These are phyloP conservation scores for Cladosporium sp. DNA, from an alignment of 2,329 filamentous ascomycete species.

Conservation along the genomic window DNA sequence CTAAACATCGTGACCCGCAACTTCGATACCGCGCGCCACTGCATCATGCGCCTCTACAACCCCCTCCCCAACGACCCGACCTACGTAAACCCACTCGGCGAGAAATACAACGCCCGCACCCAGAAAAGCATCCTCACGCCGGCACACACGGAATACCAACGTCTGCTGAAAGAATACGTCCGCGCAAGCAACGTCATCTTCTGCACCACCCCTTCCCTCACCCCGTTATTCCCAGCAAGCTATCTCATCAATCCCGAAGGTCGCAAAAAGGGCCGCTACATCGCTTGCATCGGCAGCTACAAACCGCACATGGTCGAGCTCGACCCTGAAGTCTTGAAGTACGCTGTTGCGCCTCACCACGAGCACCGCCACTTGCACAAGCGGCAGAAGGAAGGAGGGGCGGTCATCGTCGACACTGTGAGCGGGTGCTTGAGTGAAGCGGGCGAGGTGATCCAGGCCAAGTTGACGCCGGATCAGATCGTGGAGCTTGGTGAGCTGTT, in stretches of 20 bases:
- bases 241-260: slow-evolving; percentile 70
- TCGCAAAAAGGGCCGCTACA: slow-evolving; percentile 64
- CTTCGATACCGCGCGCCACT: slow-evolving; percentile 54
- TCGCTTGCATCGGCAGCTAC: slow-evolving; percentile 68
- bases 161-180: slow-evolving; percentile 68
- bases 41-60: slow-evolving; percentile 54
- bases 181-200: slow-evolving; percentile 75
- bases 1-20: slow-evolving; percentile 79
- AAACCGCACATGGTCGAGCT: slow-evolving; percentile 76
- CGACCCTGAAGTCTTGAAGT: slow-evolving; percentile 68
- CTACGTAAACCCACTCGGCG: slow-evolving; percentile 31
- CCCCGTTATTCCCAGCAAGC: slow-evolving; percentile 68
- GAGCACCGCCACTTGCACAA: slow-evolving; percentile 60
- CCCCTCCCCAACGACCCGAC: slow-evolving; percentile 35
- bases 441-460: slow-evolving; percentile 79
- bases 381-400: slow-evolving; percentile 55
- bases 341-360: slow-evolving; percentile 55
- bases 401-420: slow-evolving; percentile 63
- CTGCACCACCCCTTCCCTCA: slow-evolving; percentile 74
- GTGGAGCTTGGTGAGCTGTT: slow-evolving; percentile 83
- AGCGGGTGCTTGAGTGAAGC: slow-evolving; percentile 77
- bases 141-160: slow-evolving; percentile 63
- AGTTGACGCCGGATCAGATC: slow-evolving; percentile 67
- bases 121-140: slow-evolving; percentile 69
- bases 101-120: slow-evolving; percentile 34